A percentile compares a stretch with the other conserved stretches of the same genome.
These are phyloP conservation scores for Polytolypa hystricis DNA, from an alignment of 2,329 filamentous ascomycete species.

Conservation along the genomic window DNA sequence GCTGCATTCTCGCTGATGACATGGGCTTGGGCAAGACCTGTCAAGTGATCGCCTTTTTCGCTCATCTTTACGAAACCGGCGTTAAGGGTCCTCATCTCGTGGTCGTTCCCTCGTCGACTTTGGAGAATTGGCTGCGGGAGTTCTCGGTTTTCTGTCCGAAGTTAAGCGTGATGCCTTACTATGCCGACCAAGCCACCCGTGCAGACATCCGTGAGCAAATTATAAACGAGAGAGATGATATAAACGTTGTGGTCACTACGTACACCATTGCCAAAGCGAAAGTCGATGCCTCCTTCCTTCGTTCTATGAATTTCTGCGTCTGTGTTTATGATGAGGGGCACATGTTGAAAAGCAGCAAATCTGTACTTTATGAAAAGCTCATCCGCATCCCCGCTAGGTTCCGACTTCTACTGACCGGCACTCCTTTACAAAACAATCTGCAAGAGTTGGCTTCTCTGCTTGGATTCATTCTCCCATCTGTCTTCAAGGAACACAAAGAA, in stretches of 20 bases:
- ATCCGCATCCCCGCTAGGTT: constrained; percentile 69
- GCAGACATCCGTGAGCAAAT: constrained; percentile 57
- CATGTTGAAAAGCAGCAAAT: constrained; percentile 77
- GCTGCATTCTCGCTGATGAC: constrained; percentile 89
- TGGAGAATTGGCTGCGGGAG: constrained; percentile 92
- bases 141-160: constrained; percentile 76
- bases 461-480: constrained; percentile 80
- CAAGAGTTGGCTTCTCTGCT: constrained; percentile 83
- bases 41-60: constrained; percentile 85
- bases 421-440: constrained; percentile 91
- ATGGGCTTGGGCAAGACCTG: constrained; percentile 96
- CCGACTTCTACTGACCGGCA: constrained; percentile 78
- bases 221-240: constrained; percentile 49
- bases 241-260: constrained; percentile 62
- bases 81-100: constrained; percentile 66
- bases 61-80: constrained; percentile 62
- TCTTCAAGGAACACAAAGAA: constrained; percentile 68
- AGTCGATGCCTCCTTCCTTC: constrained; percentile 52
- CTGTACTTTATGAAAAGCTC: constrained; percentile 68
- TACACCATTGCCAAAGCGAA: constrained; percentile 56
- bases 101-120: constrained; percentile 82
- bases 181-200: constrained; percentile 58
- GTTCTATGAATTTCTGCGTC: constrained; percentile 45
- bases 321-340: constrained; percentile 92
- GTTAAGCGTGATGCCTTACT: constrained; percentile 61